These are phyloP conservation scores for Euphrasia confusa DNA, from an alignment of 257 asterid genomes.

Conservation along the genomic window DNA sequence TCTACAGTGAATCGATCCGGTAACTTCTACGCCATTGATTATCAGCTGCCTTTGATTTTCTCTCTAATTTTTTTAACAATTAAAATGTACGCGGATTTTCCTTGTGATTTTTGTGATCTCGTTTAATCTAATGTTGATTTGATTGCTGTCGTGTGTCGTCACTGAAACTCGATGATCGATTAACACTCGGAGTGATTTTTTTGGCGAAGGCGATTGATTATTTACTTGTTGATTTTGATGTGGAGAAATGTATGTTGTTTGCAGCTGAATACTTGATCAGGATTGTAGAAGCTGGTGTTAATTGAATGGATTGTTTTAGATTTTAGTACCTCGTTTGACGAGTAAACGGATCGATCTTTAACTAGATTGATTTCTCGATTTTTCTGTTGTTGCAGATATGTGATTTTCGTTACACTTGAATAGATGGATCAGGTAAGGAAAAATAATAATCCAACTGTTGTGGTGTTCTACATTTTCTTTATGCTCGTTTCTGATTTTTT, in stretches of 20 bases:
- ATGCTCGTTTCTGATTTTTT: constrained; percentile 22
- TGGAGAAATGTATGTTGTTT: constrained; percentile 25
- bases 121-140: too few relatives aligned
- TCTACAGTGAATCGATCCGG: too few relatives aligned
- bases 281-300: constrained; percentile 1
- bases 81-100: too few relatives aligned
- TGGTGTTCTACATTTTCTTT: constrained; percentile 1
- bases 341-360: too few relatives aligned
- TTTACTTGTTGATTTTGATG: neutral
- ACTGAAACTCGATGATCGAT: too few relatives aligned
- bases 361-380: constrained; percentile 7
- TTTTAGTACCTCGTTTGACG: neutral
- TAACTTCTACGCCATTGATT: too few relatives aligned
- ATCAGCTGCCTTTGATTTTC: too few relatives aligned
- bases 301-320: neutral
- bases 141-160: too few relatives aligned
- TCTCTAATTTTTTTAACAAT: too few relatives aligned
- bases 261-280: constrained; percentile 3
- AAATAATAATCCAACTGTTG: neutral
- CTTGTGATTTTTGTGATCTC: too few relatives aligned
- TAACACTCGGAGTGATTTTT: neutral
- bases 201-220: neutral
- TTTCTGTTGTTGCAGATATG: neutral
- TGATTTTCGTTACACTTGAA: neutral
- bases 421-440: constrained; percentile 83